These are phyloP conservation scores for Colletotrichum eremochloae DNA, from an alignment of 2,329 filamentous ascomycete genomes.

Conservation along the genomic window DNA sequence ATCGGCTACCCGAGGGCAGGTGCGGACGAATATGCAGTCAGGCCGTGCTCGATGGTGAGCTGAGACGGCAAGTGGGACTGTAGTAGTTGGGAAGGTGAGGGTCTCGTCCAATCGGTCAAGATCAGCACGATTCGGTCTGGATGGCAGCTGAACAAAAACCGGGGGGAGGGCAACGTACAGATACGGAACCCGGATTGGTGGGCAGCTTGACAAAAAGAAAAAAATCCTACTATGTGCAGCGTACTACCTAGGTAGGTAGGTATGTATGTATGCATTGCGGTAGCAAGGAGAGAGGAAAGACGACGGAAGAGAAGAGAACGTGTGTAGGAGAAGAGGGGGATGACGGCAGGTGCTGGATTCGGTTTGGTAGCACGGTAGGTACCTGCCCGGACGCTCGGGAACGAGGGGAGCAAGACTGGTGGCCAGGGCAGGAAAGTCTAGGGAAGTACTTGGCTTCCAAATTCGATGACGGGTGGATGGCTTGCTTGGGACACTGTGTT, in stretches of 20 bases:
- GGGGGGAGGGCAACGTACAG: constrained; percentile 17
- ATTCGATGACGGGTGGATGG: background rate
- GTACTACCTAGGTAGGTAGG: too few species aligned
- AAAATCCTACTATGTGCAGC: background rate
- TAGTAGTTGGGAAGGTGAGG: constrained; percentile 6
- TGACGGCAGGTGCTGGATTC: constrained; percentile 31
- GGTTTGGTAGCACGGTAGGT: background rate
- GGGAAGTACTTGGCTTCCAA: background rate
- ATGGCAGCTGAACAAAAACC: constrained; percentile 19
- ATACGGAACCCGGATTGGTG: constrained; percentile 18
- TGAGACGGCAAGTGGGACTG: constrained; percentile 37
- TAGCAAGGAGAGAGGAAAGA: constrained; percentile 8
- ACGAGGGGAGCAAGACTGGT: constrained; percentile 27
- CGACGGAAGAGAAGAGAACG: background rate
- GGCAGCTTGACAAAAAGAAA: constrained; percentile 18
- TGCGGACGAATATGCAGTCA: background rate
- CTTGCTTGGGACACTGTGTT: background rate
- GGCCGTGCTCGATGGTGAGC: constrained; percentile 24
- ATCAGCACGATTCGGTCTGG: constrained; percentile 23
- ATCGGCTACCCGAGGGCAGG: constrained; percentile 6
- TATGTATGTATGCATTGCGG: background rate
- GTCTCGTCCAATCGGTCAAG: constrained; percentile 30
- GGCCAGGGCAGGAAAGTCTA: constrained; percentile 4
- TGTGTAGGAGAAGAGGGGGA: constrained; percentile 13
- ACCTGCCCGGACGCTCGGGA: constrained; percentile 31